These are phyloP conservation scores for Tricholoma saponaceum DNA, from an alignment of 768 basidiomycete genomes.

Conservation along the genomic window DNA sequence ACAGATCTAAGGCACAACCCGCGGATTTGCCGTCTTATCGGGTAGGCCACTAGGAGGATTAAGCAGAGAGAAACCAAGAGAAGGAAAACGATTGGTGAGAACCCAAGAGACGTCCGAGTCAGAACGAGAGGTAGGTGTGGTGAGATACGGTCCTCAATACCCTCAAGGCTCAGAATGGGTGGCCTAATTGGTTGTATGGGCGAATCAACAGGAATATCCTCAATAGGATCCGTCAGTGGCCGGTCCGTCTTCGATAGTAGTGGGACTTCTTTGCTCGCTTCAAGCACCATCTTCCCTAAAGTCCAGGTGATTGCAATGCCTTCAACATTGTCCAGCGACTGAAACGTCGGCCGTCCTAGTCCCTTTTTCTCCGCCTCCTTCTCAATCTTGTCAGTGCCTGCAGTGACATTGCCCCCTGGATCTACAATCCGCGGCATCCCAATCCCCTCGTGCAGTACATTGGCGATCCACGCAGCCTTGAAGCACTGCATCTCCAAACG, in stretches of 20 bases:
- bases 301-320: constrained; percentile 98
- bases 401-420: constrained; percentile 69
- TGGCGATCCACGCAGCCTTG: constrained; percentile 98
- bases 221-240: constrained; percentile 72
- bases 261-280: constrained; percentile 86
- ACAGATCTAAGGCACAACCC: constrained; percentile 41
- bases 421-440: constrained; percentile 92
- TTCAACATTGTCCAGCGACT: constrained; percentile 87
- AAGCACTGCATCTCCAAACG: constrained; percentile 97
- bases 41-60: constrained; percentile 43
- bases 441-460: constrained; percentile 94
- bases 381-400: constrained; percentile 67
- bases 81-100: constrained; percentile 63
- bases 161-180: constrained; percentile 53
- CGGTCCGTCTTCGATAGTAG: constrained; percentile 36
- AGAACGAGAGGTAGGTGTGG: constrained; percentile 66
- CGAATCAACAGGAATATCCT: constrained; percentile 53
- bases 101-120: constrained; percentile 62
- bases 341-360: constrained; percentile 80
- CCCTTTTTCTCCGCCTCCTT: constrained; percentile 80
- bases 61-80: constrained; percentile 46
- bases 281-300: constrained; percentile 97
- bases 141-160: constrained; percentile 58
- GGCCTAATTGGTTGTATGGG: constrained; percentile 65
- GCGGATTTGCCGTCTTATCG: constrained; percentile 56